Percentiles rank a stretch among this genome's conserved stretches.
These are phyloP conservation scores for Pseudogymnoascus sp. DNA, from an alignment of 2,329 filamentous ascomycete genomes.

Conservation along the genomic window DNA sequence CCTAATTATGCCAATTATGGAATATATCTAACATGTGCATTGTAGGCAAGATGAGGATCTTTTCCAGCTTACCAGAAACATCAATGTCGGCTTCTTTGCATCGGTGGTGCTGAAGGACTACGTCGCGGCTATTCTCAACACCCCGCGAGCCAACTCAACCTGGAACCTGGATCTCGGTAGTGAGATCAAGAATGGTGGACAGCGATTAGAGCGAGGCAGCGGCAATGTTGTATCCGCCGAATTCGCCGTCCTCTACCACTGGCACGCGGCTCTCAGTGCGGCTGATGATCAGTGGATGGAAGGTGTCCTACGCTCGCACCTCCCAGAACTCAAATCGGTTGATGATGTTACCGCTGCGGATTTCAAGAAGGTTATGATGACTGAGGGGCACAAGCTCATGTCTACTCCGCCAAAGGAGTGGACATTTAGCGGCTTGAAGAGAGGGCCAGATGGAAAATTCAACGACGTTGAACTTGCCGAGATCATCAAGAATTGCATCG, in stretches of 20 bases:
- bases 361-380: conserved; percentile 36
- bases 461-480: conserved; percentile 38
- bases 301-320: conserved; percentile 27
- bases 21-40: conserved; percentile 14
- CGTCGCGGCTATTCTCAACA: conserved; percentile 40
- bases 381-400: conserved; percentile 32
- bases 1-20: neutral
- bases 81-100: conserved; percentile 42
- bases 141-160: conserved; percentile 36
- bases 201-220: conserved; percentile 35
- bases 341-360: conserved; percentile 37
- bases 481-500: conserved; percentile 39
- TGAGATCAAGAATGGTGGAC: conserved; percentile 36
- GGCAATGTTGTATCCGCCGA: conserved; percentile 41
- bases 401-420: conserved; percentile 30
- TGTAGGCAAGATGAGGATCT: conserved; percentile 41
- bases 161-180: conserved; percentile 40
- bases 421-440: conserved; percentile 37
- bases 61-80: conserved; percentile 40
- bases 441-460: conserved; percentile 36
- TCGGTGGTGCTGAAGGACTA: conserved; percentile 40
- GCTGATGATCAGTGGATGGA: conserved; percentile 42
- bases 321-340: conserved; percentile 35
- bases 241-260: conserved; percentile 41
- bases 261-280: conserved; percentile 39